Conservation (phyloP, 2,329 filamentous ascomycete species). For the Albophoma yamanashiensis region DNA sequence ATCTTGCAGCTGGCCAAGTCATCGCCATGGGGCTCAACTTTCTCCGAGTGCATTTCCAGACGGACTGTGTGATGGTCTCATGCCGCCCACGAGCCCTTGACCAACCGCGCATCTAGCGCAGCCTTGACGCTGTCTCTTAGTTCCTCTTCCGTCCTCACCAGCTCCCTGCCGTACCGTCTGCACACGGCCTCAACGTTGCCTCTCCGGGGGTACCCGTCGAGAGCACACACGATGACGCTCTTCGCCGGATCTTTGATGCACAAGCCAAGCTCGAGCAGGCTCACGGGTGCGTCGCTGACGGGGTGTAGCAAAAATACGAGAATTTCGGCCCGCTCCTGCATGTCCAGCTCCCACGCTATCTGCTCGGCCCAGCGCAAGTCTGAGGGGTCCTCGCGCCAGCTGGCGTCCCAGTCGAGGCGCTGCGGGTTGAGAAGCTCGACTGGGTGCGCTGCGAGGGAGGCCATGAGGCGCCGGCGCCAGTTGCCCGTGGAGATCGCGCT, state of each 20-base stretch:
- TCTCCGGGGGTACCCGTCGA: conserved; percentile 41
- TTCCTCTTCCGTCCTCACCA: conserved; percentile 29
- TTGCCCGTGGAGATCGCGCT: conserved; percentile 26
- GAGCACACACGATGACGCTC: conserved; percentile 42
- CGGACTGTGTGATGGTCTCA: neutral
- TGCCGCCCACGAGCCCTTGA: neutral
- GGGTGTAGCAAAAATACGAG: conserved; percentile 47
- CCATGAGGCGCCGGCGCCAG: conserved; percentile 39
- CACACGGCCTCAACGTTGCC: conserved; percentile 53
- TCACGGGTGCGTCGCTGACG: conserved; percentile 42
- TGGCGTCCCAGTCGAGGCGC: conserved; percentile 43
- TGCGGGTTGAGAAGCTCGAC: conserved; percentile 48
- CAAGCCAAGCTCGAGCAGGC: conserved; percentile 50
- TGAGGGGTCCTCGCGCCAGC: conserved; percentile 37
- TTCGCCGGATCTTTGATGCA: conserved; percentile 22
- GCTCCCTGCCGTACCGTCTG: conserved; percentile 30
- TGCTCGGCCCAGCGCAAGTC: conserved; percentile 40
- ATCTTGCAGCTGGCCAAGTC: no score
- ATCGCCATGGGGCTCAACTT: neutral
- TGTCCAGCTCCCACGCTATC: conserved; percentile 50
- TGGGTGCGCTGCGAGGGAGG: conserved; percentile 28
- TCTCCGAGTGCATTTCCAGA: no score
- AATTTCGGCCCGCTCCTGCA: conserved; percentile 39
- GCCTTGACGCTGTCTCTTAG: conserved; percentile 24
- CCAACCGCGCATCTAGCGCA: conserved; percentile 12